Evolutionary conservation across 352 stramenopile genomes (phyloP), one percentile per base, ranked within the genome.

Genomic region (Pythium coloratum): DNA sequence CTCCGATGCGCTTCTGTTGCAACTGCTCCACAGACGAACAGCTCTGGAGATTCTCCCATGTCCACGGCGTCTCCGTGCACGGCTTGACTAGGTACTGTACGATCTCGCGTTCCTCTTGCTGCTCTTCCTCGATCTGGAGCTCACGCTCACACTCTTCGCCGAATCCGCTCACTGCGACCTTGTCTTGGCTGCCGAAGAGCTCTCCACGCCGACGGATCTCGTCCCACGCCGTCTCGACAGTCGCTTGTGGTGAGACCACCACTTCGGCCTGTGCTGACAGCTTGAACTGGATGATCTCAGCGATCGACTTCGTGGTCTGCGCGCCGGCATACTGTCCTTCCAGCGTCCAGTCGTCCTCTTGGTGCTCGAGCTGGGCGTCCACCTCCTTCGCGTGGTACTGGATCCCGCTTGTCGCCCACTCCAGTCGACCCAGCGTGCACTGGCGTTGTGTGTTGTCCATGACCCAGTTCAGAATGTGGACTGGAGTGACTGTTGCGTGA

Each of bases 401-500:
- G 40, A 95, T 70, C 0, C 86, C 88, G 66, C 91, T 94, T 20
- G 76, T 59, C 9, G 86, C 80, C 89, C 91, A 97, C 67, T 93
- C 87, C 0, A 88, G 55, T 32, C 96, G 28, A 0, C 90, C 90
- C 18, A 71, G 55, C 13, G 80, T 72, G 50, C 81, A 88, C 50
- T 90, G 78, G 4, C 71, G 56, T 54, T 86, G 79, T 0, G 92
- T 96, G 70, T 97, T 98, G 28, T 85, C 71, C 80, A 97, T 85
- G n/a, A 93, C 76, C 89, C 91, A 98, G 40, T 88, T 77, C 34
- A 98, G 54, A 26, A 96, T 78, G 40, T 93, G 66, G 33, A 76
- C 44, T 12, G 68, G 54, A 61, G n/a, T 58, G 3, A 90, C 38
- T 18, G 38, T 13, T n/a, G 38, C 38, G 38, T 6, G 8, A 28